Conservation (phyloP, 116 monocot species). For the Zostera marina region DNA sequence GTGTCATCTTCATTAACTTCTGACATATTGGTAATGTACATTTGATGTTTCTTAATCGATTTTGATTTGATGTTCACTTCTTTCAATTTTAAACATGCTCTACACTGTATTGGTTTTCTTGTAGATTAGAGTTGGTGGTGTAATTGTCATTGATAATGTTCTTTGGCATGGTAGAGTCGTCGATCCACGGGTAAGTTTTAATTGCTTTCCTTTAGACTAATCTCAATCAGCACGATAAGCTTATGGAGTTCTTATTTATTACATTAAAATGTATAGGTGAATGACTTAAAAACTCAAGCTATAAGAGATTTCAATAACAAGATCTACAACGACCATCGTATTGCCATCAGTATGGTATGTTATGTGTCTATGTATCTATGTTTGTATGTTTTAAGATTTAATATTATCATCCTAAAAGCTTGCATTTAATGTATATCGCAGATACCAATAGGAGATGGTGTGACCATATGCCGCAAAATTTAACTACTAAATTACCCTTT, state of each 20-base stretch:
- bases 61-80: no score
- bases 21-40: no score
- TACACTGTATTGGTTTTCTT: conserved; percentile 1
- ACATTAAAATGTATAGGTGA: conserved; percentile 26
- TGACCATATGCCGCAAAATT: conserved; percentile 84
- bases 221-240: background rate
- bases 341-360: conserved; percentile 57
- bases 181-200: conserved; percentile 37
- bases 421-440: conserved; percentile 3
- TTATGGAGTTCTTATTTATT: background rate
- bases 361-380: no score
- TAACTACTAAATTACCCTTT: no score
- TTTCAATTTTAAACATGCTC: background rate
- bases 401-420: no score
- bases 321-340: conserved; percentile 47
- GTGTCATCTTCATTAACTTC: no score
- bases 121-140: conserved; percentile 69
- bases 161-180: conserved; percentile 93
- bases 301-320: conserved; percentile 78
- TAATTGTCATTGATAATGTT: conserved; percentile 89
- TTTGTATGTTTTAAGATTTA: no score
- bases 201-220: background rate
- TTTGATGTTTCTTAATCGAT: no score
- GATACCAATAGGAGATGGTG: conserved; percentile 94
- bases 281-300: conserved; percentile 47